Evolutionary conservation across 352 stramenopile species (phyloP).

Genomic region (Globisporangium paroecandrum): DNA sequence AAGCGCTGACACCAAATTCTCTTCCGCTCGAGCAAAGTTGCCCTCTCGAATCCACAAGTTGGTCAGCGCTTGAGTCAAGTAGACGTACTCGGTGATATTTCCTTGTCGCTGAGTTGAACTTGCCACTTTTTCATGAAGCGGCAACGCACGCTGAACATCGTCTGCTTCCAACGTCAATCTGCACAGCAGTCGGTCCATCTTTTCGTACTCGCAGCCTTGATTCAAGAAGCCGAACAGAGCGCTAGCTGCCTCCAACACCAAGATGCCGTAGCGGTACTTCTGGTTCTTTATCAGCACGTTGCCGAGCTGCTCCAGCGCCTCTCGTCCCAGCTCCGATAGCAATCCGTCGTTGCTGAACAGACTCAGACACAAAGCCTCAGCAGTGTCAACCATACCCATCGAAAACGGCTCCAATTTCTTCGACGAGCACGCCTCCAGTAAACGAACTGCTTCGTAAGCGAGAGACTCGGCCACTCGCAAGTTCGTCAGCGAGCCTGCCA

Average conservation of each 20-base stretch:
- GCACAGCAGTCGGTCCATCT: conserved; percentile 69
- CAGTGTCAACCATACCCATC: conserved; percentile 11
- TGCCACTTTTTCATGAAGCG: conserved; percentile 79
- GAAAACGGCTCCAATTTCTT: conserved; percentile 24
- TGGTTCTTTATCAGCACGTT: conserved; percentile 84
- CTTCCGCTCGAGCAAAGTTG: conserved; percentile 70
- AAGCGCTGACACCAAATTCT: conserved; percentile 61
- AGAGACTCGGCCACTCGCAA: conserved; percentile 61
- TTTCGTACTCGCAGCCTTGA: conserved; percentile 70
- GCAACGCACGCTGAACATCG: conserved; percentile 68
- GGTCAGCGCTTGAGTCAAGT: conserved; percentile 75
- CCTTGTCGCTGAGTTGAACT: conserved; percentile 57
- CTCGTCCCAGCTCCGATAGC: conserved; percentile 63
- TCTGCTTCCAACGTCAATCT: conserved; percentile 72
- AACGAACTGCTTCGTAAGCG: conserved; percentile 68
- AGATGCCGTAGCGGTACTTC: conserved; percentile 83
- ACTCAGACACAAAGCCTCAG: conserved; percentile 31
- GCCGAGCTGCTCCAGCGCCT: conserved; percentile 64
- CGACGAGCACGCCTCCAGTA: conserved; percentile 57
- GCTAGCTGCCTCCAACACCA: conserved; percentile 71
- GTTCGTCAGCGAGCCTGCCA: conserved; percentile 40
- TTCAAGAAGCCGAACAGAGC: conserved; percentile 65
- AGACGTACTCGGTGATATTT: conserved; percentile 86
- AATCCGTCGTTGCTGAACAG: conserved; percentile 79
- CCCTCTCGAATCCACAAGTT: conserved; percentile 78